Evolutionary conservation across 1,139 yeast genomes (phyloP).

Genomic region (Kodamaea suecica): DNA sequence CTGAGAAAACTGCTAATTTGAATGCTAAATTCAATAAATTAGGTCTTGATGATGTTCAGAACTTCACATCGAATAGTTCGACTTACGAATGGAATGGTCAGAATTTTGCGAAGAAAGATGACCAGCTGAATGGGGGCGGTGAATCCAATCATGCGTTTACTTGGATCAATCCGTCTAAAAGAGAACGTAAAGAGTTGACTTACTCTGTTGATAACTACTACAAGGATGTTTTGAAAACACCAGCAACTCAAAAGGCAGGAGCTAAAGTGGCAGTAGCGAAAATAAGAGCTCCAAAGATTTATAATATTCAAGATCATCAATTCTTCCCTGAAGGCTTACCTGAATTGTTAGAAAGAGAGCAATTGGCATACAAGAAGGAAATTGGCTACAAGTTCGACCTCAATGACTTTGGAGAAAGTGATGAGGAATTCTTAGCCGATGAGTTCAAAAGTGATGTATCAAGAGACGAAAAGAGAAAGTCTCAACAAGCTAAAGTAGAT

Average conservation of each 20-base stretch:
- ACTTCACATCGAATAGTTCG: slow-evolving; percentile 80
- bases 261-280: slow-evolving; percentile 30
- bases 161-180: slow-evolving; percentile 86
- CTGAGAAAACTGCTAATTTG: slow-evolving; percentile 68
- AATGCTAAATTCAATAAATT: slow-evolving; percentile 71
- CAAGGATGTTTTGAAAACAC: slow-evolving; percentile 63
- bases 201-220: slow-evolving; percentile 87
- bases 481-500: slow-evolving; percentile 66
- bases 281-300: slow-evolving; percentile 70
- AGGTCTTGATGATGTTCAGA: slow-evolving; percentile 89
- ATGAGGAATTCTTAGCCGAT: slow-evolving; percentile 56
- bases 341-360: slow-evolving; percentile 73
- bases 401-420: slow-evolving; percentile 51
- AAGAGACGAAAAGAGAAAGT: slow-evolving; percentile 43
- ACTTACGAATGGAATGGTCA: slow-evolving; percentile 98
- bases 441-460: slow-evolving; percentile 39
- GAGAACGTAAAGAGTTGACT: slow-evolving; percentile 87
- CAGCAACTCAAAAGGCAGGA: slow-evolving; percentile 15
- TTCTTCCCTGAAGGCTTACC: slow-evolving; percentile 70
- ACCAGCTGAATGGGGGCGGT: slow-evolving; percentile 14
- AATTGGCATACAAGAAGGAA: slow-evolving; percentile 68
- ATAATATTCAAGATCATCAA: slow-evolving; percentile 82
- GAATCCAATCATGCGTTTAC: slow-evolving; percentile 44
- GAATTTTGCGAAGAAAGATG: slow-evolving; percentile 70
- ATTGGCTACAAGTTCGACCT: slow-evolving; percentile 67